phyloP scores from a whole-genome alignment of 2,329 filamentous ascomycete genomes.

The Cladosporium sp. region DNA sequence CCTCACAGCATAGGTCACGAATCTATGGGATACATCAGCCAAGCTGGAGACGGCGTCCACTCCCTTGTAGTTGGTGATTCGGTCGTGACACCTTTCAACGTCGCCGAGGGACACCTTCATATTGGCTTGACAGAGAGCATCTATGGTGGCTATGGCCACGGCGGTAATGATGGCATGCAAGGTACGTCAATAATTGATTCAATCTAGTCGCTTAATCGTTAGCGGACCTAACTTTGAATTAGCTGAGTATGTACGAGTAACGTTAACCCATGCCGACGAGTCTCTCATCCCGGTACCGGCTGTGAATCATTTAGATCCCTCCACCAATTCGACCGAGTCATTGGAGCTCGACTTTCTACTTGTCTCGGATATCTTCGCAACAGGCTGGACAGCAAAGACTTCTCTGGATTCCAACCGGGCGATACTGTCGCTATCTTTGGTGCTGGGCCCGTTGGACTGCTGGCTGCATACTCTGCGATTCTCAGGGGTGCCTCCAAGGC shows the following conservation, averaged over 20 bases:
- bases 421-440: neutral
- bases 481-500: neutral
- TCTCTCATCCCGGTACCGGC: no score
- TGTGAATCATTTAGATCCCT: neutral
- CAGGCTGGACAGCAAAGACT: neutral
- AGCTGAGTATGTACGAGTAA: no score
- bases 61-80: neutral
- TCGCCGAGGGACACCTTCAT: neutral
- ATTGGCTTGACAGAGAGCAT: neutral
- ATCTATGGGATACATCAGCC: neutral
- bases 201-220: no score
- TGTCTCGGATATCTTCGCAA: neutral
- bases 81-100: neutral
- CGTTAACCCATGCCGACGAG: no score
- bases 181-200: no score
- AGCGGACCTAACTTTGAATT: no score
- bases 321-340: neutral
- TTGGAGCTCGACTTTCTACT: neutral
- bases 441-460: neutral
- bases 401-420: neutral
- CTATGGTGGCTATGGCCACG: neutral
- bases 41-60: neutral
- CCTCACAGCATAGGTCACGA: neutral
- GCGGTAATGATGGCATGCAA: neutral
- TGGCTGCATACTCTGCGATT: neutral